phyloP scores from a whole-genome alignment of 2,329 filamentous ascomycete species.

The Trichoderma sp. region DNA sequence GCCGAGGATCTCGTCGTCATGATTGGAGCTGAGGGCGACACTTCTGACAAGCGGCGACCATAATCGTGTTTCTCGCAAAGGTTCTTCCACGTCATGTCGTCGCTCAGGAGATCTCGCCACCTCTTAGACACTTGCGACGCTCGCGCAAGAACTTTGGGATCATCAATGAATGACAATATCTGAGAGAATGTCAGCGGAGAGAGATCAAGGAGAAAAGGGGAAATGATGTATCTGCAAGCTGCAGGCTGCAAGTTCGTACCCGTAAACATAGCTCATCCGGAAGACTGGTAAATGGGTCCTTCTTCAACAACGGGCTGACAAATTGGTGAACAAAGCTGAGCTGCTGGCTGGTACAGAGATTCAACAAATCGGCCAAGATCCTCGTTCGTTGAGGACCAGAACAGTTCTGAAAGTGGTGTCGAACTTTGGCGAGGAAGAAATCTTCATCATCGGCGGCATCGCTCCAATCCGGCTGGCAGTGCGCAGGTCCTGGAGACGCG shows the following conservation, averaged over 20 bases:
- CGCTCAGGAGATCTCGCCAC: slow-evolving; percentile 90
- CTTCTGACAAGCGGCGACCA: slow-evolving; percentile 56
- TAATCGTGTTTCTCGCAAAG: slow-evolving; percentile 96
- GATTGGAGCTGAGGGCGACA: slow-evolving; percentile 37
- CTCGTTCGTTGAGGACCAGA: slow-evolving; percentile 74
- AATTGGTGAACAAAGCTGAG: slow-evolving; percentile 96
- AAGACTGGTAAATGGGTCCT: slow-evolving; percentile 89
- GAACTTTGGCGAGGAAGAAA: slow-evolving; percentile 74
- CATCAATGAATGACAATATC: slow-evolving; percentile 95
- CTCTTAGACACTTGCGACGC: slow-evolving; percentile 94
- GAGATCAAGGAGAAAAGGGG: not conserved
- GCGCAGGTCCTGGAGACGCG: slow-evolving; percentile 61
- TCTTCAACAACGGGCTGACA: slow-evolving; percentile 89
- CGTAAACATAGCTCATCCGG: slow-evolving; percentile 90
- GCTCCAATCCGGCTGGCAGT: slow-evolving; percentile 69
- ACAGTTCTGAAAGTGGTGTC: slow-evolving; percentile 76
- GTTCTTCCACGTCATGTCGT: slow-evolving; percentile 98
- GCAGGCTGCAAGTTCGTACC: slow-evolving; percentile 50
- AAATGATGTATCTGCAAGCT: not conserved
- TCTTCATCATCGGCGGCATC: slow-evolving; percentile 78
- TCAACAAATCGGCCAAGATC: slow-evolving; percentile 82
- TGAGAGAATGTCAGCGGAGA: slow-evolving; percentile 36
- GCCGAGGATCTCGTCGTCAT: slow-evolving; percentile 33
- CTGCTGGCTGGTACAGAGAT: slow-evolving; percentile 91
- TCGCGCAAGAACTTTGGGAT: slow-evolving; percentile 87